Evolutionary conservation across 768 basidiomycete species (phyloP), one percentile per base, ranked within the genome.

Genomic region (Neoboletus magnificus): DNA sequence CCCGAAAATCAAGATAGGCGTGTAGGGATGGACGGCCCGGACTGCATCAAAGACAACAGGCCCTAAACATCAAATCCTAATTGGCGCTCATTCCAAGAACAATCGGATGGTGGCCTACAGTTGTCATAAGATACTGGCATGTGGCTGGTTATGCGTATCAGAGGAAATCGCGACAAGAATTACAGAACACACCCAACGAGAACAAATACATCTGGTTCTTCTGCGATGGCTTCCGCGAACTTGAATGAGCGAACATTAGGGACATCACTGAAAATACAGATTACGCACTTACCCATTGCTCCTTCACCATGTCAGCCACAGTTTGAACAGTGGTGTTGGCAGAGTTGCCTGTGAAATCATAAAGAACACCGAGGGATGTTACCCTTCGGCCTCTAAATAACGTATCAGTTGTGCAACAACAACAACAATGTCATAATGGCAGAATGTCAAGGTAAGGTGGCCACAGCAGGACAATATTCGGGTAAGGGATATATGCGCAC

Each of bases 1-100:
- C 57, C 93, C 93, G 42, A 95, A 84, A 62, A 94, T 87, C 51
- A 91, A 63, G 53, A 96, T 89, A 0, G 92, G 93, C 0, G 87
- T 87, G n/a, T 68, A 66, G 0, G 86, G 79, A 67, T 93, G 93
- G 2, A 86, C 75, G 8, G 77, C 75, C 29, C 93, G 84, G 54
- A 96, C 78, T 2, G 89, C 86, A 52, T 86, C 73, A 66, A 88
- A 86, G 5, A 95, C 83, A 16, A 78, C 62, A 7, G 83, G 83
- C 88, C 87, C 92, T 86, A 58, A 23, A 43, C n/a, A 33, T 51
- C 20, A 3, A 46, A 29, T 45, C 27, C 5, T 27, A 13, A 35
- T 43, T 20, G 22, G n/a, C 6, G 27, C 29, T 20, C 10, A n/a
- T 25, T 16, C 13, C n/a, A 40, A 45, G 25, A 45, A 2, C 15